Evolutionary conservation across 139 green algal species (phyloP).

Genomic region (Tetraselmis striata): DNA sequence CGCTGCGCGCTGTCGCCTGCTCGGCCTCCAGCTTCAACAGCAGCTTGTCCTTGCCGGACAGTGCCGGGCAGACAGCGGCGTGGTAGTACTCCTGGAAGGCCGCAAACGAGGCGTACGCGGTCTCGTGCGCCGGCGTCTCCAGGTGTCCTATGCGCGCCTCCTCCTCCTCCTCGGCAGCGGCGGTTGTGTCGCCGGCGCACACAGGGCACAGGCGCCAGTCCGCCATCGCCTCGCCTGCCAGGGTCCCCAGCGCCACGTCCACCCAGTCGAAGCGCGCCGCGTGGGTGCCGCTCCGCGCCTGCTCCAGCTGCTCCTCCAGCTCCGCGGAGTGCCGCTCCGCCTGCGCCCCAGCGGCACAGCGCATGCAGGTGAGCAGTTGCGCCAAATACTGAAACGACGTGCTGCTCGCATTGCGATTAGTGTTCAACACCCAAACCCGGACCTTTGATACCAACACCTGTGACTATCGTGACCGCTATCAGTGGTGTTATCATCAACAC

Average conservation of each 20-base stretch:
- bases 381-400: too few species aligned
- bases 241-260: background rate
- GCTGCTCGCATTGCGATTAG: too few species aligned
- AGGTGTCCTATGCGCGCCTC: background rate
- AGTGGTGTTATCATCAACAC: too few species aligned
- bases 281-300: background rate
- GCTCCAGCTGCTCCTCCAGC: background rate
- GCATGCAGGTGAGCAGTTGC: too few species aligned
- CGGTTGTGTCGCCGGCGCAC: background rate
- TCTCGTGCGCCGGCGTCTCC: background rate
- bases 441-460: too few species aligned
- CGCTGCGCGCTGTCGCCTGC: background rate
- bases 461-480: too few species aligned
- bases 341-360: background rate
- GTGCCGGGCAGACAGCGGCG: background rate
- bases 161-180: background rate
- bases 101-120: background rate
- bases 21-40: background rate
- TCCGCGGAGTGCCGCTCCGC: background rate
- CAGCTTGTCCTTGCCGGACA: background rate
- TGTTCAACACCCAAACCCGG: too few species aligned
- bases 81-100: background rate
- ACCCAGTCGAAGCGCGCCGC: background rate
- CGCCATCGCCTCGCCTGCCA: background rate
- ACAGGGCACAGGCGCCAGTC: background rate